Percentiles rank a stretch among this genome's conserved stretches.
These are phyloP conservation scores for Penicillium mononematosum DNA, from an alignment of 495 filamentous ascomycete genomes.

Conservation along the genomic window DNA sequence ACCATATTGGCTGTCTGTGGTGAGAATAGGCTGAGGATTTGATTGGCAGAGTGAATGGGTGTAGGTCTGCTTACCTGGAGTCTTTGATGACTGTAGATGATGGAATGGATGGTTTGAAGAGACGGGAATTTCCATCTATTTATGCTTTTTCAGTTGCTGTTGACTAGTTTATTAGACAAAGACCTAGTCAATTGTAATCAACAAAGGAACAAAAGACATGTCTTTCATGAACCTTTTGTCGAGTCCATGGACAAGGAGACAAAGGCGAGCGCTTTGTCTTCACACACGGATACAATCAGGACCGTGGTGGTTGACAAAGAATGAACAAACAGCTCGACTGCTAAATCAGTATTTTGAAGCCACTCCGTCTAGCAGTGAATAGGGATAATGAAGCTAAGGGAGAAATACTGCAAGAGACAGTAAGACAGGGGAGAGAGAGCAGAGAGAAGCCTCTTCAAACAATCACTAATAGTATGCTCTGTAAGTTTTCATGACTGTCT, in stretches of 20 bases:
- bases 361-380: too few species aligned
- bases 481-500: too few species aligned
- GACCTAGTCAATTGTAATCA: neutral
- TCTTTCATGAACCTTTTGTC: neutral
- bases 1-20: neutral
- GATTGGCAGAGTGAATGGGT: neutral
- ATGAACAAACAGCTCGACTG: neutral
- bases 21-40: neutral
- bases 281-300: neutral
- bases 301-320: neutral
- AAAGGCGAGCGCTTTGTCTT: neutral
- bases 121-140: neutral
- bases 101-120: neutral
- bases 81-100: neutral
- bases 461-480: too few species aligned
- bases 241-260: neutral
- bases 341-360: too few species aligned
- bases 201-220: neutral
- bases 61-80: neutral
- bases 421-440: too few species aligned
- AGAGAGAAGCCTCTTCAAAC: too few species aligned
- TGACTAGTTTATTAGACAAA: neutral
- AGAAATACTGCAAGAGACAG: too few species aligned
- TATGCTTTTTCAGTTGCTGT: neutral
- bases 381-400: too few species aligned